Conservation (phyloP, 2,329 filamentous ascomycete genomes). For the Emmonsia crescens region DNA sequence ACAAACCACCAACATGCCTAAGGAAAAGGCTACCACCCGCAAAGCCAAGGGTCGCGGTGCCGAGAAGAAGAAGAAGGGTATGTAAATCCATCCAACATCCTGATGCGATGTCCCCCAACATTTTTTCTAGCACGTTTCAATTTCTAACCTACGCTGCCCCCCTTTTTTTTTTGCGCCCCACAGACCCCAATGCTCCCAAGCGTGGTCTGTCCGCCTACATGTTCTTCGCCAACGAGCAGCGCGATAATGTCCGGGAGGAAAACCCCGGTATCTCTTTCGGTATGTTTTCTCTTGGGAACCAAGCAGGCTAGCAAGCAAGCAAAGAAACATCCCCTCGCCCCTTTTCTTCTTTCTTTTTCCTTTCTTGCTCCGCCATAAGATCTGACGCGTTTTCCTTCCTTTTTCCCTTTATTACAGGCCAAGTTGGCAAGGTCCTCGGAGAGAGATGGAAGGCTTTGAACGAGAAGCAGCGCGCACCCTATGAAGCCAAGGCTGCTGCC, state of each 20-base stretch:
- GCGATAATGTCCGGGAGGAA: conserved; percentile 94
- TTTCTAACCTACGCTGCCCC: conserved; percentile 7
- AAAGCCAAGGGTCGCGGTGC: conserved; percentile 49
- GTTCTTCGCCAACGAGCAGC: conserved; percentile 99
- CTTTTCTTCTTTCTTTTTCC: background rate
- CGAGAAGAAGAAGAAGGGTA: conserved; percentile 65
- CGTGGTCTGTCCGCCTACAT: conserved; percentile 99
- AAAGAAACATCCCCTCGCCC: background rate
- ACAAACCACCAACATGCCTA: conserved; percentile 48
- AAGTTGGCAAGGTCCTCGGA: conserved; percentile 96
- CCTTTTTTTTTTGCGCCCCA: background rate
- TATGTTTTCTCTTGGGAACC: conserved; percentile 37
- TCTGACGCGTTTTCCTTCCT: background rate
- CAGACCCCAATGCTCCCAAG: conserved; percentile 97
- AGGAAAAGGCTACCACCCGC: conserved; percentile 49
- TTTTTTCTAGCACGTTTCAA: background rate
- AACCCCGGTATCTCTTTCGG: conserved; percentile 97
- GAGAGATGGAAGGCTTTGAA: conserved; percentile 97
- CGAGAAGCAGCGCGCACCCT: conserved; percentile 85
- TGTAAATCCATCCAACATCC: conserved; percentile 17
- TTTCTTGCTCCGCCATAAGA: background rate
- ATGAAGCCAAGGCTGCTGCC: conserved; percentile 88
- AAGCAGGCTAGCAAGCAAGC: no score
- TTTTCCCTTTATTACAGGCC: conserved; percentile 43
- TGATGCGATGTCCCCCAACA: no score